phyloP scores from a whole-genome alignment of 2,329 filamentous ascomycete species.

The Talaromyces funiculosus region DNA sequence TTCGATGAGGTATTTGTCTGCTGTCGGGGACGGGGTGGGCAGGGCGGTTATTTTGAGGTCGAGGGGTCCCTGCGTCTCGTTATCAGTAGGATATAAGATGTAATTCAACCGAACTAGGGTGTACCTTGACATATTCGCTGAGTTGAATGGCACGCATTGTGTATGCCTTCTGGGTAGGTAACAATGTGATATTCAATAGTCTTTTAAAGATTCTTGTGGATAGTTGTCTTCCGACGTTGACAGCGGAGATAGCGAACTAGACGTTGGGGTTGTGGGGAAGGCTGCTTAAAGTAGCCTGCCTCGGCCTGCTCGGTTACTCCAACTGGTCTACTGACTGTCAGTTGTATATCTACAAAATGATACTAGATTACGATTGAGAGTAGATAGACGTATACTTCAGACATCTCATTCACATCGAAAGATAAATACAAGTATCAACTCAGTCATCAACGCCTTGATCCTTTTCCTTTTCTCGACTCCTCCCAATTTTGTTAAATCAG shows the following conservation, averaged over 20 bases:
- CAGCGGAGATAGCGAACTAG: neutral
- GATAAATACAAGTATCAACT: neutral
- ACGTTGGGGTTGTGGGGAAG: constrained; percentile 2
- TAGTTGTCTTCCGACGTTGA: too few relatives aligned
- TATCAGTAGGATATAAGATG: neutral
- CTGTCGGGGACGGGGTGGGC: constrained; percentile 64
- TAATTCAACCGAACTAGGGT: too few relatives aligned
- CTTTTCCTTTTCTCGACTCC: neutral
- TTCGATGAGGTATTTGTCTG: constrained; percentile 76
- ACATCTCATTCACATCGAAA: neutral
- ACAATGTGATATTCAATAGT: neutral
- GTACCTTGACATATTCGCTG: constrained; percentile 67
- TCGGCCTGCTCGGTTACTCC: constrained; percentile 10
- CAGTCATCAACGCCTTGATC: neutral
- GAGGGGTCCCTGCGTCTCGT: constrained; percentile 58
- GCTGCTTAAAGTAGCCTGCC: neutral
- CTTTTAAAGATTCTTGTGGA: too few relatives aligned
- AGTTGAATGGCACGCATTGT: constrained; percentile 72
- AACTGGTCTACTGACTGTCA: neutral
- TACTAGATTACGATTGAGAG: neutral
- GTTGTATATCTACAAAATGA: too few relatives aligned
- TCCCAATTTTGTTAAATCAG: neutral
- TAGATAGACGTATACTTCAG: neutral
- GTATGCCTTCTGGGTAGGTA: neutral
- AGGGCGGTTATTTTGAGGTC: constrained; percentile 72